These are phyloP conservation scores for Lagenidium sp. DNA, from an alignment of 352 stramenopile genomes.

Conservation along the genomic window DNA sequence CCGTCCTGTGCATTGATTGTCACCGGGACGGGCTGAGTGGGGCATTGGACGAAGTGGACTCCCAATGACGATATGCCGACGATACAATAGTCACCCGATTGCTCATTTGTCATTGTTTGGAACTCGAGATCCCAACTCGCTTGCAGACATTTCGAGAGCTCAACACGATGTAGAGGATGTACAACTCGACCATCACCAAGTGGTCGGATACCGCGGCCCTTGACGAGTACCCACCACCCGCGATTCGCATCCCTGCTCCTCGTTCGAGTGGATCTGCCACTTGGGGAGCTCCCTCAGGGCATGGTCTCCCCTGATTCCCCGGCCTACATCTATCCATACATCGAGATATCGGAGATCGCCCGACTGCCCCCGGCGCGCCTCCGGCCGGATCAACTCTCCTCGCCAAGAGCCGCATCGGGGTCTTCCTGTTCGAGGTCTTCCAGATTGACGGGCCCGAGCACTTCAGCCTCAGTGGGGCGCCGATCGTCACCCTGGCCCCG, in stretches of 20 bases:
- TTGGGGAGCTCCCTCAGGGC: conserved; percentile 3
- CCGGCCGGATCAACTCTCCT: conserved; percentile 3
- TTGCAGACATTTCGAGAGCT: conserved; percentile 14
- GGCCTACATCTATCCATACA: not conserved
- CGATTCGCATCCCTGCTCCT: conserved; percentile 12
- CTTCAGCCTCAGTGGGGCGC: not conserved
- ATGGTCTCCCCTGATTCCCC: conserved; percentile 4
- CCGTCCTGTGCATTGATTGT: conserved; percentile 23
- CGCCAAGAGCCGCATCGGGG: conserved; percentile 1
- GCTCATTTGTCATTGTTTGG: conserved; percentile 17
- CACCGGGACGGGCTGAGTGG: conserved; percentile 5
- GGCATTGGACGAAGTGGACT: conserved; percentile 3
- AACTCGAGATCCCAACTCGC: conserved; percentile 12
- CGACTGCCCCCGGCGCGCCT: not conserved
- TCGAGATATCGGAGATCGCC: conserved; percentile 6
- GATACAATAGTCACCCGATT: conserved; percentile 12
- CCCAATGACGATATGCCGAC: conserved; percentile 11
- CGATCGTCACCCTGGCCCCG: not conserved
- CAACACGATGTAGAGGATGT: conserved; percentile 19
- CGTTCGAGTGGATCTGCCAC: conserved; percentile 11
- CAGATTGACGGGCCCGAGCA: not conserved
- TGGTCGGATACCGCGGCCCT: conserved; percentile 17
- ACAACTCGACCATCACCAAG: conserved; percentile 21
- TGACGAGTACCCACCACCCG: conserved; percentile 18
- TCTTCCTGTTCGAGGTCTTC: conserved; percentile 1